Evolutionary conservation across 768 basidiomycete species (phyloP), one percentile per base, ranked within the genome.

Genomic region (Crucibulum laeve): DNA sequence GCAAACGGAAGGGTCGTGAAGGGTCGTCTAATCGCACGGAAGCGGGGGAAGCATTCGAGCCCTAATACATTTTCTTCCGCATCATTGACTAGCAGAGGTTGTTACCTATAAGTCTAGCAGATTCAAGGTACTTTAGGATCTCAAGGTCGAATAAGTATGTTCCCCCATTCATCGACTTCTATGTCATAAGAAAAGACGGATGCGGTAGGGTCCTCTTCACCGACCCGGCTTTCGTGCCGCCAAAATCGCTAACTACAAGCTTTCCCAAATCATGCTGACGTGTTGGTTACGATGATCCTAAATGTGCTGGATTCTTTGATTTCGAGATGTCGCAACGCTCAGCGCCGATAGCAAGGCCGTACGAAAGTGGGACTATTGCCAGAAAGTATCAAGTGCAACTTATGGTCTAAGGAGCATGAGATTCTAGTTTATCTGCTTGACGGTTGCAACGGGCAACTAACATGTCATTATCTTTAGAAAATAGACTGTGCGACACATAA

Each of bases 121-220:
- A 32, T 15, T 32, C 11, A 11, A 32, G 30, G 15, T 32, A 4
- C 49, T 54, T 22, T 41, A 46, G 4, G 56, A 56, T 42, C 54
- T 54, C 7, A 44, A 28, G 14, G 54, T 54, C 17, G 50, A 47
- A 10, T n/a, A n/a, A n/a, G n/a, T 53, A 55, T 22, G 54, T 55
- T 3, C 54, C 56, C 10, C 56, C 56, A 1, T 58, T 53, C 45
- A 52, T 55, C 30, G 23, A 55, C 1, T 45, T 58, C 22, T 35
- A 43, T 5, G 30, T 15, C 30, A 15, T 15, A 13, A 11, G 30
- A 5, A 15, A 11, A 4, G 15, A 32, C 4, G 30, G 13, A 32
- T 15, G 30, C 4, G 30, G 30, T 32, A 11, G 30, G 15, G 30
- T 15, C 11, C 30, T 32, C 30, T 32, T 32, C 15, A 32, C 15